Percentiles rank a stretch among this genome's conserved stretches.
Evolutionary conservation across 495 filamentous ascomycete genomes (phyloP).

Genomic region (Antarctomyces pellizariae): DNA sequence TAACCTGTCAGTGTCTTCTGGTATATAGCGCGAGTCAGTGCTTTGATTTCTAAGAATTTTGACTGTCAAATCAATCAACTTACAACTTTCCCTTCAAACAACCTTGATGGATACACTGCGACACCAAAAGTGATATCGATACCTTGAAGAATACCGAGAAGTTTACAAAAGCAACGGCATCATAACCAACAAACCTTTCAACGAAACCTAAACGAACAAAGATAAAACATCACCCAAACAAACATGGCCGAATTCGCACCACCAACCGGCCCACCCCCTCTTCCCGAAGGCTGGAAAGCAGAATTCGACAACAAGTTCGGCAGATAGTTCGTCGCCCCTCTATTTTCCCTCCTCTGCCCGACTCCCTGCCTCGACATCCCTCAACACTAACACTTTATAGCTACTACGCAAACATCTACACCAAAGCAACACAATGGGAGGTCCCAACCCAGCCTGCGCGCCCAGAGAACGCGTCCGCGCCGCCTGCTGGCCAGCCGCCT

Average conservation of each 20-base stretch:
- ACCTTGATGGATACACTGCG: too few relatives aligned
- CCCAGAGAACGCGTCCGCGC: slow-evolving; percentile 17
- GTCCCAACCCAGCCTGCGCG: slow-evolving; percentile 38
- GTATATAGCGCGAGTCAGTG: too few relatives aligned
- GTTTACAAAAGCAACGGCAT: too few relatives aligned
- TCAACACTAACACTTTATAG: slow-evolving; percentile 20
- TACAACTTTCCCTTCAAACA: too few relatives aligned
- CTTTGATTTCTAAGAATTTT: too few relatives aligned
- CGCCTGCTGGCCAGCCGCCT: slow-evolving; percentile 34
- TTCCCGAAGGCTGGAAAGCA: slow-evolving; percentile 69
- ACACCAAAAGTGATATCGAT: too few relatives aligned
- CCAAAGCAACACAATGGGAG: slow-evolving; percentile 76
- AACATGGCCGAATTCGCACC: slow-evolving; percentile 39
- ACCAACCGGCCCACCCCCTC: slow-evolving; percentile 63
- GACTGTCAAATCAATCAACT: too few relatives aligned
- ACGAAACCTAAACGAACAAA: too few relatives aligned
- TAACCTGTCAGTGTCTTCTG: too few relatives aligned
- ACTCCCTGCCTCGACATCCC: slow-evolving; percentile 3
- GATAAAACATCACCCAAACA: slow-evolving; percentile 4
- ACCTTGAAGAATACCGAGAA: too few relatives aligned
- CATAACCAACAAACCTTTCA: too few relatives aligned
- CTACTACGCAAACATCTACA: slow-evolving; percentile 77
- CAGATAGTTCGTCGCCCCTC: slow-evolving; percentile 35
- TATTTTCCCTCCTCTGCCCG: slow-evolving; percentile 1
- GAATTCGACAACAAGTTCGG: slow-evolving; percentile 53